These are phyloP conservation scores for Fagopyrum esculentum DNA, from an alignment of 148 eudicot genomes.

Conservation along the genomic window DNA sequence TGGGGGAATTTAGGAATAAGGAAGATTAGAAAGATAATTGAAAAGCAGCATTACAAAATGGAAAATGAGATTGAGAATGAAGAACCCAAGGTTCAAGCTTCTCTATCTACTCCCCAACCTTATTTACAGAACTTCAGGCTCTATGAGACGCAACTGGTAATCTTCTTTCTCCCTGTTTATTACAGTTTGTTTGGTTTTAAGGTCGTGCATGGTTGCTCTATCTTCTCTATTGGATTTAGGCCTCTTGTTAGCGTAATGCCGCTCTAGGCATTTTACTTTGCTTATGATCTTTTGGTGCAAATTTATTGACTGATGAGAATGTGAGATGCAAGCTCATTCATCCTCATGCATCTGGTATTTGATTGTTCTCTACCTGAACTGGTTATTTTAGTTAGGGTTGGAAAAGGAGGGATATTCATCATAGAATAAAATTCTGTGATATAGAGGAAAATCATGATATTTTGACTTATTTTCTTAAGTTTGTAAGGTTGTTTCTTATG, in stretches of 20 bases:
- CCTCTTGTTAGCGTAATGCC: not conserved
- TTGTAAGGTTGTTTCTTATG: too few species aligned
- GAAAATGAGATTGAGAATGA: constrained; percentile 34
- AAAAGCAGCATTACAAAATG: not conserved
- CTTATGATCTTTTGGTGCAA: not conserved
- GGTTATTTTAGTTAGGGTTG: not conserved
- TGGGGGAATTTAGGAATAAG: constrained; percentile 34
- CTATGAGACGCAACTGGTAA: constrained; percentile 80
- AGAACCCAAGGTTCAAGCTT: constrained; percentile 17
- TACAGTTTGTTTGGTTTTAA: not conserved
- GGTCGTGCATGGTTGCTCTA: not conserved
- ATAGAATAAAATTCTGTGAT: not conserved
- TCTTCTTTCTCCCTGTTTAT: constrained; percentile 6
- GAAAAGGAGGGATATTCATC: not conserved
- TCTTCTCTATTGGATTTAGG: not conserved
- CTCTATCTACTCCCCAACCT: constrained; percentile 28
- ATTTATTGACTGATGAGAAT: not conserved
- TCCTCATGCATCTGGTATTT: not conserved
- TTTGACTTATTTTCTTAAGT: not conserved
- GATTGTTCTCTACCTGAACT: not conserved
- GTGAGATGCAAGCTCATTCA: not conserved
- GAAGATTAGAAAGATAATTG: not conserved
- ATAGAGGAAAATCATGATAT: not conserved
- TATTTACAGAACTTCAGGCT: constrained; percentile 76
- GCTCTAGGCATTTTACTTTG: not conserved